Conservation (phyloP, 345 rosid species). For the Lepidium africanum region DNA sequence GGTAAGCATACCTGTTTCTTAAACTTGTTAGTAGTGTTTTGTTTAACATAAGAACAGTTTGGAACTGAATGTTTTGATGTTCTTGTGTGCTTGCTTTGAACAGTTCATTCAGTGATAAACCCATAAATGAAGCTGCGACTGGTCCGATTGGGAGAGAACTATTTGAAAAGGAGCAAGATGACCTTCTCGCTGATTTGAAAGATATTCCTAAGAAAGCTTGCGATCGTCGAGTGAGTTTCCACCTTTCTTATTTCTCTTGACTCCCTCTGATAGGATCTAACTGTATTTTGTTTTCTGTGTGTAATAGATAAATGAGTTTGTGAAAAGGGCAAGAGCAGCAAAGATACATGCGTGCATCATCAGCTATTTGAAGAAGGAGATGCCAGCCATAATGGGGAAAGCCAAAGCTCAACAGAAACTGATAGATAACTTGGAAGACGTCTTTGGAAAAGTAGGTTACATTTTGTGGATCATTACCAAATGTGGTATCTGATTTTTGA, state of each 20-base stretch:
- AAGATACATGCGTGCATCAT: constrained; percentile 88
- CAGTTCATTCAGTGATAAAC: constrained; percentile 96
- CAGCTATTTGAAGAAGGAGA: constrained; percentile 84
- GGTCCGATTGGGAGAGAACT: constrained; percentile 93
- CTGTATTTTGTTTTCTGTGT: not conserved
- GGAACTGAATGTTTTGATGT: constrained; percentile 13
- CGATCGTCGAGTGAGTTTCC: constrained; percentile 78
- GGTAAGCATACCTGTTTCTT: constrained; percentile 38
- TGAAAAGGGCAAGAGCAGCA: constrained; percentile 93
- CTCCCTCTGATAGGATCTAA: not conserved
- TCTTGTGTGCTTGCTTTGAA: constrained; percentile 3
- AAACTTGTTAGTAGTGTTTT: not conserved
- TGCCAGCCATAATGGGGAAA: constrained; percentile 93
- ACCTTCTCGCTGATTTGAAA: constrained; percentile 80
- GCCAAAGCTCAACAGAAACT: constrained; percentile 83
- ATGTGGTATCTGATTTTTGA: not conserved
- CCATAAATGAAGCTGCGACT: constrained; percentile 58
- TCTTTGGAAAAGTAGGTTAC: constrained; percentile 59
- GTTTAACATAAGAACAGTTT: not conserved
- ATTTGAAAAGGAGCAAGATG: constrained; percentile 90
- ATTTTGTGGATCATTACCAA: not conserved
- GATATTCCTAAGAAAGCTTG: constrained; percentile 98
- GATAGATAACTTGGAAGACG: constrained; percentile 64
- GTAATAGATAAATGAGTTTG: constrained; percentile 82
- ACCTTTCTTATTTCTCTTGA: not conserved